phyloP scores from a whole-genome alignment of 75 land plant genomes.

The Sequoia sempervirens region DNA sequence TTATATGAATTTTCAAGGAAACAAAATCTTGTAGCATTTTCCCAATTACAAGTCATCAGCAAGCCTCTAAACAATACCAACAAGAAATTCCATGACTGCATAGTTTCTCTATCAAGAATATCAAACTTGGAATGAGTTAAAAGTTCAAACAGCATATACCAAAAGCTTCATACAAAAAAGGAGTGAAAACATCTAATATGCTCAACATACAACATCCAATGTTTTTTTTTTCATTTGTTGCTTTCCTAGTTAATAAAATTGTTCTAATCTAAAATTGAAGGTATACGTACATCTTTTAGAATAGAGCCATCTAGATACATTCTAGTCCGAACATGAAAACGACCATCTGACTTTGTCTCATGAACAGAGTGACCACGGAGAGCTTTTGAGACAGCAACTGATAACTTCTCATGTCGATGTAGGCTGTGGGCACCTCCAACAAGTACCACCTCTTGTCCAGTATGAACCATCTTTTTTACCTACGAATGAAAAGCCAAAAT shows the following conservation, averaged over 20 bases:
- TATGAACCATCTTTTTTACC: conserved; percentile 84
- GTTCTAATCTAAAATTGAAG: not conserved
- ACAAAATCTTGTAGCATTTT: not conserved
- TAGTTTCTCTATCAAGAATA: no score
- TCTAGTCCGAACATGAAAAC: conserved; percentile 87
- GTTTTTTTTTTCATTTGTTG: not conserved
- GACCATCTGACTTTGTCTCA: conserved; percentile 88
- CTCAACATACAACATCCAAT: not conserved
- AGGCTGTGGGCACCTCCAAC: conserved; percentile 80
- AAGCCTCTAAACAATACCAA: not conserved
- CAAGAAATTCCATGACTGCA: no score
- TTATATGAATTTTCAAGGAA: not conserved
- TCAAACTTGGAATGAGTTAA: no score
- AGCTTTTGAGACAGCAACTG: conserved; percentile 95
- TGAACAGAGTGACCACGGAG: conserved; percentile 86
- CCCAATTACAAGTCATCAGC: not conserved
- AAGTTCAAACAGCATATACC: not conserved
- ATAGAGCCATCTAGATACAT: conserved; percentile 92
- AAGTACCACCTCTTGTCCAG: conserved; percentile 88
- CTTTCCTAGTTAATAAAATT: not conserved
- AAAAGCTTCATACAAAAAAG: not conserved
- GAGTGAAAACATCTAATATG: not conserved
- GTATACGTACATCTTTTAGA: conserved; percentile 70
- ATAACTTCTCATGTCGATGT: conserved; percentile 92
- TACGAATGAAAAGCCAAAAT: conserved; percentile 18